These are phyloP conservation scores for Russula abietina DNA, from an alignment of 768 basidiomycete genomes.

Conservation along the genomic window DNA sequence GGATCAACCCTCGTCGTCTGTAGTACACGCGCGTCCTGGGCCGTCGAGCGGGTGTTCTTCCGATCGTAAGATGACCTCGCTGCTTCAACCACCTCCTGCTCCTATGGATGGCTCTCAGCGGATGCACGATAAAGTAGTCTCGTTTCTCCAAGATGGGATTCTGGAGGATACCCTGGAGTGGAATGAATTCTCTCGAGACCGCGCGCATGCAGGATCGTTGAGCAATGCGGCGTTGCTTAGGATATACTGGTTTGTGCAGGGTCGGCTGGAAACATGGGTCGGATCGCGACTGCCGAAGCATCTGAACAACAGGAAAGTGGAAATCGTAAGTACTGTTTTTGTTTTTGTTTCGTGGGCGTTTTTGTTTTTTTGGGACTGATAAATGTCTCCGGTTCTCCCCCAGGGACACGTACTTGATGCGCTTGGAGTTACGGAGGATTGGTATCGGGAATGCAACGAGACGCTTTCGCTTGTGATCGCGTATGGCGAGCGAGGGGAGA, in stretches of 20 bases:
- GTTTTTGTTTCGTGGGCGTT: too few species aligned
- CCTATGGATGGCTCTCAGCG: slow-evolving; percentile 1
- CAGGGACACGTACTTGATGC: slow-evolving; percentile 15
- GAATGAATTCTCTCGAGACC: slow-evolving; percentile 13
- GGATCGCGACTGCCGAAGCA: slow-evolving; percentile 9
- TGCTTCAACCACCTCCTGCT: slow-evolving; percentile 2
- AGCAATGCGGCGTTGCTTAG: slow-evolving; percentile 16
- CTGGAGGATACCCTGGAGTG: slow-evolving; percentile 4
- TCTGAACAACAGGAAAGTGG: slow-evolving; percentile 8
- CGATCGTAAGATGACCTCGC: neutral
- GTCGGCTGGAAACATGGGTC: slow-evolving; percentile 9
- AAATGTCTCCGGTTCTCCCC: neutral
- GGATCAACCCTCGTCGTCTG: neutral
- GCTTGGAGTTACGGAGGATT: slow-evolving; percentile 14
- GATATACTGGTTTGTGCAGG: slow-evolving; percentile 19
- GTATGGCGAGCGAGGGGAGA: slow-evolving; percentile 14
- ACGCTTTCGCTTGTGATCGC: slow-evolving; percentile 15
- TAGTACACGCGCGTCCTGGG: neutral
- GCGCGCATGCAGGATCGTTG: slow-evolving; percentile 1
- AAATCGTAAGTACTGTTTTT: slow-evolving; percentile 1
- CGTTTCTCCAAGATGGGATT: slow-evolving; percentile 9
- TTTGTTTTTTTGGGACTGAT: too few species aligned
- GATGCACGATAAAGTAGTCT: slow-evolving; percentile 5
- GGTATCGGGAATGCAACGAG: slow-evolving; percentile 21
- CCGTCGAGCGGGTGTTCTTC: neutral